These are phyloP conservation scores for Cryphonectria radicalis DNA, from an alignment of 2,329 filamentous ascomycete species.

Conservation along the genomic window DNA sequence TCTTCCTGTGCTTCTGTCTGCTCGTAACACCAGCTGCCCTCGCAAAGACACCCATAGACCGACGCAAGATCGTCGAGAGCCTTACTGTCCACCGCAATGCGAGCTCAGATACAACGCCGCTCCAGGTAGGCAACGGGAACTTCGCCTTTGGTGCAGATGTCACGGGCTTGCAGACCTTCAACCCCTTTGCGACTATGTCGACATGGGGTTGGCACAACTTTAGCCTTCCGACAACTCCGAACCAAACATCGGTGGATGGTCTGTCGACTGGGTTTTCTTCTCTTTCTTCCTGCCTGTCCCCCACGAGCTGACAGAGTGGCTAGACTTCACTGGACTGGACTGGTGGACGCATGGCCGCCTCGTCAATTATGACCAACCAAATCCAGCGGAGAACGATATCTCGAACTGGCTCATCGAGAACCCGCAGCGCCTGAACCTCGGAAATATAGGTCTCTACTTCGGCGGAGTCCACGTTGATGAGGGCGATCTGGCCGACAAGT, in stretches of 20 bases:
- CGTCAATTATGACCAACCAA: slow-evolving; percentile 48
- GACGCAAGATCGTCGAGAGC: slow-evolving; percentile 41
- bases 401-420: slow-evolving; percentile 52
- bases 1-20: slow-evolving; percentile 16
- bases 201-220: slow-evolving; percentile 57
- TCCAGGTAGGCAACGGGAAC: slow-evolving; percentile 56
- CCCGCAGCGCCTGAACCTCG: slow-evolving; percentile 56
- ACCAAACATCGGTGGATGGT: slow-evolving; percentile 44
- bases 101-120: slow-evolving; percentile 54
- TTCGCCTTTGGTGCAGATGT: slow-evolving; percentile 53
- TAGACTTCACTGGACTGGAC: slow-evolving; percentile 47
- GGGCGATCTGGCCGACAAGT: slow-evolving; percentile 43
- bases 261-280: slow-evolving; percentile 12
- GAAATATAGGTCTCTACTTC: slow-evolving; percentile 52
- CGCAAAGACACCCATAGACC: slow-evolving; percentile 35
- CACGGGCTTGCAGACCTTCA: slow-evolving; percentile 52
- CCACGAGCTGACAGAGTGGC: slow-evolving; percentile 23
- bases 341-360: slow-evolving; percentile 49
- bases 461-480: slow-evolving; percentile 45
- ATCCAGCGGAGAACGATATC: slow-evolving; percentile 46
- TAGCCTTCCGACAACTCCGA: slow-evolving; percentile 46
- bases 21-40: slow-evolving; percentile 17
- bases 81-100: slow-evolving; percentile 54
- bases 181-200: slow-evolving; percentile 51
- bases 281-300: background rate